Evolutionary conservation across 345 rosid species (phyloP), one percentile per base, ranked within the genome.

Genomic region (Citrus inodora): DNA sequence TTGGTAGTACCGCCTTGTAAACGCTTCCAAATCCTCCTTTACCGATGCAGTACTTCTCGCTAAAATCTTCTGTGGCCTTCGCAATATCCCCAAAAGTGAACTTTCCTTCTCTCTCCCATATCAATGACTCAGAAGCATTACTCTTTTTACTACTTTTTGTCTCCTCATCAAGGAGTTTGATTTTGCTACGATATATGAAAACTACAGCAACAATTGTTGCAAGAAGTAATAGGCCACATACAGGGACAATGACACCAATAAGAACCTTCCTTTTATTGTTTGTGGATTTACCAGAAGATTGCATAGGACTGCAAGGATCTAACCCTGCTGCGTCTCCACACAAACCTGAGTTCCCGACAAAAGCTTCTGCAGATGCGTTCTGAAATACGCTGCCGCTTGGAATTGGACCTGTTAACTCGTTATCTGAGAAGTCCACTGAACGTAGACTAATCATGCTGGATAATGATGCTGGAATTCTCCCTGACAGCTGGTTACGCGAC

Each of bases 21-120:
- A 90, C 94, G 9, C 78, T 87, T 74, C 94, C 92, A 40, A 87
- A 89, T 63, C 97, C 91, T 61, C 97, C 97, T 85, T 56, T 86
- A 1, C 97, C 94, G 9, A 92, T 86, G 88, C 91, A 89, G 75
- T 76, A 82, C 66, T 69, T 82, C 37, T 88, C 92, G 22, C 53
- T 80, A 70, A 89, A 92, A 61, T 89, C 82, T 38, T 87, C 78
- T 0, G 93, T 90, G 55, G 92, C 94, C 80, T 86, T 85, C 63
- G 76, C 88, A 37, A 92, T 83, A 19, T 89, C 97, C 32, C 78
- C 83, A 75, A 92, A 89, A 35, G 90, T 88, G 79, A 92, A 83
- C 63, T 76, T 89, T 38, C 85, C 87, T 79, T 87, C 94, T 58
- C 76, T 92, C 67, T 85, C 89, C 94, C 92, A 90, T 75, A 90